A percentile compares a stretch with the other conserved stretches of the same genome.
Evolutionary conservation across 805 yeast species (phyloP).

Genomic region (Dipodascus albidus): DNA sequence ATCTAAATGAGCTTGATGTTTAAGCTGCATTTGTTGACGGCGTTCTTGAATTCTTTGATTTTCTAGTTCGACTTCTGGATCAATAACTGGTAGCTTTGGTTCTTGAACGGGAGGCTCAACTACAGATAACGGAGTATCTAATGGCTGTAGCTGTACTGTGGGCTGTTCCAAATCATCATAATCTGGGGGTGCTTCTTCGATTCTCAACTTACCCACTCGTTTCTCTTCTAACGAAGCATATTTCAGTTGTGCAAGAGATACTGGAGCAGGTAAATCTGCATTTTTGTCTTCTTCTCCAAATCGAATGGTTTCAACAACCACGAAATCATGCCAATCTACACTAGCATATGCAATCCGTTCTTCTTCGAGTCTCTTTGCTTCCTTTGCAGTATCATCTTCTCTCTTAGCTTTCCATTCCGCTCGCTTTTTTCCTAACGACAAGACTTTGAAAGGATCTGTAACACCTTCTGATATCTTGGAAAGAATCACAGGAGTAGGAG

Average conservation of each 20-base stretch:
- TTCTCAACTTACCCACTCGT: slow-evolving; percentile 24
- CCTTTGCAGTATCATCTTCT: slow-evolving; percentile 28
- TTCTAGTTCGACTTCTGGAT: slow-evolving; percentile 9
- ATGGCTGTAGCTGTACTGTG: slow-evolving; percentile 6
- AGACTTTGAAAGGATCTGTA: slow-evolving; percentile 26
- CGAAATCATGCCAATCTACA: slow-evolving; percentile 82
- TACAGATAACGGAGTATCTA: neutral
- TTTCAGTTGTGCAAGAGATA: slow-evolving; percentile 46
- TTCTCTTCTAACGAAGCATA: slow-evolving; percentile 49
- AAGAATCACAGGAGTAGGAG: slow-evolving; percentile 16
- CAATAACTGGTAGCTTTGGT: slow-evolving; percentile 5
- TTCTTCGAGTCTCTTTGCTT: slow-evolving; percentile 25
- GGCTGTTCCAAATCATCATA: slow-evolving; percentile 17
- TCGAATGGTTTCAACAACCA: slow-evolving; percentile 54
- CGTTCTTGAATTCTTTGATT: slow-evolving; percentile 6
- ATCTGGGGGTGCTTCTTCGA: slow-evolving; percentile 35
- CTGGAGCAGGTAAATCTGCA: slow-evolving; percentile 40
- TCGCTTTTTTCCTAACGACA: slow-evolving; percentile 39
- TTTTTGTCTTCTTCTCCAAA: slow-evolving; percentile 40
- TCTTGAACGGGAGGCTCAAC: neutral
- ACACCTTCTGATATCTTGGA: slow-evolving; percentile 21
- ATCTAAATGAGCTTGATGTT: slow-evolving; percentile 10
- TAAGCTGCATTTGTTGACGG: slow-evolving; percentile 11
- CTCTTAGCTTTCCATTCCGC: slow-evolving; percentile 40
- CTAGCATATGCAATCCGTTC: slow-evolving; percentile 52